Evolutionary conservation across 306 rosid genomes (phyloP).

Genomic region (Casuarina equisetifolia): DNA sequence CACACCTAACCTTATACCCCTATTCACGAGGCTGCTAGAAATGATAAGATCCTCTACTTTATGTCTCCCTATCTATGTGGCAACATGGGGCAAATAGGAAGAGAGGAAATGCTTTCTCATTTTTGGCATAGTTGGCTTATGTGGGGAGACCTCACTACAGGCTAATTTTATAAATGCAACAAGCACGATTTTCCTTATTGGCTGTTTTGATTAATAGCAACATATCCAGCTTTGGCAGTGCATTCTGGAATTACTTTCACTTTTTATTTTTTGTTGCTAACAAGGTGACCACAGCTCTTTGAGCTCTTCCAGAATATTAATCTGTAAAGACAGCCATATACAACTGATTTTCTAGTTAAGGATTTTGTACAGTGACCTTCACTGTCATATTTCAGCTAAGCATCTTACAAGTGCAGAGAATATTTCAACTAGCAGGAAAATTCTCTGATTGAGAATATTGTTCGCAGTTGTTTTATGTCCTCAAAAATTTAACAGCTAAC

Average conservation of each 20-base stretch:
- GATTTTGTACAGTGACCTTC: background rate
- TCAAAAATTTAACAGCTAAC: background rate
- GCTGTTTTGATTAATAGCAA: background rate
- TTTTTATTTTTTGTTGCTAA: too few species aligned
- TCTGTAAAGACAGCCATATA: background rate
- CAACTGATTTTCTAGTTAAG: background rate
- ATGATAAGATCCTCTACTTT: too few species aligned
- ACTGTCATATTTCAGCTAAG: background rate
- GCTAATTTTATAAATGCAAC: background rate
- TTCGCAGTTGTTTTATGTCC: background rate
- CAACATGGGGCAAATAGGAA: too few species aligned
- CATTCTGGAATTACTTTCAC: background rate
- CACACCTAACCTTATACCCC: too few species aligned
- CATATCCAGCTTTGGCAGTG: background rate
- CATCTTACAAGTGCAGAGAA: background rate
- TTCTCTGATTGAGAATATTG: background rate
- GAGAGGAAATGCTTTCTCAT: too few species aligned
- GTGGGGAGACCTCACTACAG: background rate
- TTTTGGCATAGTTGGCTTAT: too few species aligned
- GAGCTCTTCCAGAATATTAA: background rate
- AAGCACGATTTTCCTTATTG: background rate
- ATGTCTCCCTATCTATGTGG: too few species aligned
- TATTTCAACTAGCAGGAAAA: background rate
- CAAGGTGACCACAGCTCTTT: too few species aligned
- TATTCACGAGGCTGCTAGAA: too few species aligned